Base-by-base conservation (phyloP, 2,329 filamentous ascomycete genomes). In the Elsinoe australis region DNA sequence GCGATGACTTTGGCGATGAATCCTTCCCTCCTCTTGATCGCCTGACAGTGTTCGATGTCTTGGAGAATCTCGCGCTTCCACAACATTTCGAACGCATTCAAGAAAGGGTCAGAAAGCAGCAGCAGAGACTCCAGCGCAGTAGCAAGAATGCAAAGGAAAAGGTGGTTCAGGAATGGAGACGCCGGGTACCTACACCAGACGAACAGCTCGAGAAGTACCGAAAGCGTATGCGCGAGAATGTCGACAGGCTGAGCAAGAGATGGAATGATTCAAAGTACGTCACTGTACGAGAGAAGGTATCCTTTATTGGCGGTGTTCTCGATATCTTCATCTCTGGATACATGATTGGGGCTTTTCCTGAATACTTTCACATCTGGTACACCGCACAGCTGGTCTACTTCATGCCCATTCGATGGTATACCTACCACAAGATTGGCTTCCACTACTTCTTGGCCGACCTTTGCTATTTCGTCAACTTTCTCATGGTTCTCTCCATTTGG, bases 261-360 rank as follows among this genome's bases (percentile, higher is more conserved):
- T 98, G 90, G 89, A 92, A 86, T 61, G 85, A 95, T 61, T 87
- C 85, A 14, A 87, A 87, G 59, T 82, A 80, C 6, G 88, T 98
- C 57, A 95, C 88, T 1, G 67, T 86, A 42, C 82, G 89, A 51
- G 92, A 98, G 70, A 98, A 98, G 74, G 72, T 94, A 41, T 89
- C 90, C 4, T 98, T 98, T 67, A 95, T 98, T 53, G 90, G 82
- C 52, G 92, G 88, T 59, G 89, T 95, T 56, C 79, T 95, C 70
- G 98, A 98, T 68, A 92, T 98, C 64, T 94, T 98, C 67, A 81
- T 96, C 63, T 94, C 87, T 56, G 92, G 90, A 50, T 96, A 95
- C 64, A 72, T 98, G 38, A 85, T 98, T 47, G 92, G 92, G 52
- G 87, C 80, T 22, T 83, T 75, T 58, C 88, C 92, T 0, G 74